Evolutionary conservation across 1,284 basidiomycete species (phyloP), one percentile per base, ranked within the genome.

Genomic region (Chondrostereum purpureum): DNA sequence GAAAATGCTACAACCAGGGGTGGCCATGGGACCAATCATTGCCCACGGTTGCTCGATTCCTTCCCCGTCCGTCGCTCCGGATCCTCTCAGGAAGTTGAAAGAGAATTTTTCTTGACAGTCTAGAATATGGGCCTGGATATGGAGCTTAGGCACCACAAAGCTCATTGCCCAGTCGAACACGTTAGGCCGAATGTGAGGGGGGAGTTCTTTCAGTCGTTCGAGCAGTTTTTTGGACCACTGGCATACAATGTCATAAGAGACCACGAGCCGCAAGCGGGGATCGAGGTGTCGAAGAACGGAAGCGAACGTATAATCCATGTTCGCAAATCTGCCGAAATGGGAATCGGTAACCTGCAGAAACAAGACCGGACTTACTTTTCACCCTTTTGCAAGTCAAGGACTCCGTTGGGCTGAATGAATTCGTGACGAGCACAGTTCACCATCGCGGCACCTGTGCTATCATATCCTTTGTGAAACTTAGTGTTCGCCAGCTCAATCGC

Each of bases 31-130:
- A 11, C 60, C 60, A 5, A 53, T 43, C 2, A 50, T 22, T 0
- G 58, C 24, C 60, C 61, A 63, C 2, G 44, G 38, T 1, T 52
- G 41, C 42, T 61, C 58, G 2, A 60, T 52, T 0, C 55, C 59
- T 27, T 61, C 59, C 4, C 58, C 56, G 39, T 57, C 52, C 0
- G 54, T 61, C 12, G 48, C 18, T 0, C 55, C 58, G 11, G 48
- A 52, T 0, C 47, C 33, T 1, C 6, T 35, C 5, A 44, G 3
- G n/a, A 34, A 55, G 18, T 53, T 53, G 4, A 61, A 45, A 0
- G 52, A 48, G 33, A 52, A 55, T 1, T 39, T n/a, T 4, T 42
- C 43, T 10, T 53, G 54, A 36, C 59, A 62, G 0, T 36, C 13
- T 1, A 40, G 41, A 2, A 53, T 49, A 40, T 62, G 61, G 2